phyloP scores from a whole-genome alignment of 2,329 filamentous ascomycete genomes.

The Paecilomyces formosus region DNA sequence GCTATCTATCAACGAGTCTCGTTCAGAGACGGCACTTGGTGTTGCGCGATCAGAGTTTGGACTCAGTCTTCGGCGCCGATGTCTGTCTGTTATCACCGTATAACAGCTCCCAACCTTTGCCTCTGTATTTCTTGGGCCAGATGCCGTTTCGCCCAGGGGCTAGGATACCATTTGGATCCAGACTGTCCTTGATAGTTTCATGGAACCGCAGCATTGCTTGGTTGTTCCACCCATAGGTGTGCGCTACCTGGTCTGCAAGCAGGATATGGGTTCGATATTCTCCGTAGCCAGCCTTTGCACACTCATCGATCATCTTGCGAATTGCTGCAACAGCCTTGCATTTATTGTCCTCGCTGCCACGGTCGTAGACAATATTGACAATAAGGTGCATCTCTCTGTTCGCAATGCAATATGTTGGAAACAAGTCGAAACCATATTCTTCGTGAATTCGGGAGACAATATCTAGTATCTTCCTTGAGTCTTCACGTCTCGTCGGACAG shows the following conservation, averaged over 20 bases:
- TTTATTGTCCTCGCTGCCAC: constrained; percentile 14
- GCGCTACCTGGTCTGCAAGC: constrained; percentile 39
- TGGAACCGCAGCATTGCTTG: constrained; percentile 36
- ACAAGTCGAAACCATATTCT: constrained; percentile 13
- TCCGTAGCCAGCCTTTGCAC: constrained; percentile 36
- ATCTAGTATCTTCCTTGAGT: constrained; percentile 19
- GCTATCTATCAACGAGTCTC: too few species aligned
- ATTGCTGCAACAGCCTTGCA: constrained; percentile 17
- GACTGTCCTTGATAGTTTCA: constrained; percentile 38
- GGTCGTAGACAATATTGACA: constrained; percentile 26
- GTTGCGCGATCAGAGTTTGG: background rate
- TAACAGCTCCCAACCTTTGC: constrained; percentile 3
- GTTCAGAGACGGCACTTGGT: background rate
- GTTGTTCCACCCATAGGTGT: constrained; percentile 37
- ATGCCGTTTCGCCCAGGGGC: constrained; percentile 41
- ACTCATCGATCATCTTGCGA: constrained; percentile 26
- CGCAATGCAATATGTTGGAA: constrained; percentile 15
- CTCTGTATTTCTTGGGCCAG: constrained; percentile 17
- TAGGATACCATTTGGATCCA: constrained; percentile 42
- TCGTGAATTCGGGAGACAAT: constrained; percentile 16
- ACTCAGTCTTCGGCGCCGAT: background rate
- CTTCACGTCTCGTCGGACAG: constrained; percentile 21
- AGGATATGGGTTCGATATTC: constrained; percentile 43
- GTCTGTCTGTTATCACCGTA: background rate
- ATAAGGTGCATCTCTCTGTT: constrained; percentile 27